Conservation (phyloP, 768 basidiomycete species). For the Cystofilobasidium capitatum region DNA sequence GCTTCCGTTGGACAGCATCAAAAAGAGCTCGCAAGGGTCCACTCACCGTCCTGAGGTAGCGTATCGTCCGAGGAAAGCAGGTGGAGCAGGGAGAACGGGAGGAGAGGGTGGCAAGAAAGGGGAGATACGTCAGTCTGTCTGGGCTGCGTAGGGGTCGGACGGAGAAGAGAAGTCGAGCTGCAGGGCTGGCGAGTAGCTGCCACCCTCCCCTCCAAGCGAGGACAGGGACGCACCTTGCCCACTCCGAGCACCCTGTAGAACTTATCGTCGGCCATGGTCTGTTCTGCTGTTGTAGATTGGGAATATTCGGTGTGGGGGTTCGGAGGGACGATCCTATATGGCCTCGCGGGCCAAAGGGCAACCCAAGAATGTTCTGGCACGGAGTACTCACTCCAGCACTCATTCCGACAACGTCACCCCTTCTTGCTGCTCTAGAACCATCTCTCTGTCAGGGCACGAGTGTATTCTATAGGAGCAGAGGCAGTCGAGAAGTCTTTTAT, state of each 20-base stretch:
- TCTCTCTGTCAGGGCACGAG: background rate
- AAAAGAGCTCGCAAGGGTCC: background rate
- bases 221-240: conserved; percentile 41
- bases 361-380: background rate
- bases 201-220: background rate
- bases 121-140: background rate
- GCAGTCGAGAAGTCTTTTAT: background rate
- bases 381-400: background rate
- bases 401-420: no score
- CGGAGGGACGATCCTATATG: background rate
- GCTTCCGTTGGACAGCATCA: background rate
- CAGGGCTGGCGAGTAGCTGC: background rate
- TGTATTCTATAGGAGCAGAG: background rate
- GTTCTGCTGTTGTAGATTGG: background rate
- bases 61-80: background rate
- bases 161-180: background rate
- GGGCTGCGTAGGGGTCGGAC: background rate
- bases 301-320: background rate
- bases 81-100: background rate
- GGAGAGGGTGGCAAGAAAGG: background rate
- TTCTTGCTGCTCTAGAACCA: no score
- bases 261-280: conserved; percentile 59
- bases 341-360: background rate
- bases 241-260: conserved; percentile 81
- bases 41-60: conserved; percentile 5